Evolutionary conservation across 768 basidiomycete genomes (phyloP).

Genomic region (Leccinum rimulosum): DNA sequence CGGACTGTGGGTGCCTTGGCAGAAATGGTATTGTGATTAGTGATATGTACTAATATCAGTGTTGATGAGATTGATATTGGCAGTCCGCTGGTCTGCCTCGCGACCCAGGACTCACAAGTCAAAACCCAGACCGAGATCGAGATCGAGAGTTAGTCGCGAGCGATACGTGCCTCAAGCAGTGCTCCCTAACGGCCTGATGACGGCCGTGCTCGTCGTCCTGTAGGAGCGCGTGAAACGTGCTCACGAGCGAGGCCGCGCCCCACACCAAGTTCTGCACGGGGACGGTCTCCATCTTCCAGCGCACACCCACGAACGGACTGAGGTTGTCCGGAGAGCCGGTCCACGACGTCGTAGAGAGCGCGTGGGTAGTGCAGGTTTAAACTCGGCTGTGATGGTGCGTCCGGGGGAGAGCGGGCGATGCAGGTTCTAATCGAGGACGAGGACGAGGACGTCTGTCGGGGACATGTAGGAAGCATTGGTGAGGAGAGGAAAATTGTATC

Average conservation of each 20-base stretch:
- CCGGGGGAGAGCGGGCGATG: slow-evolving; percentile 42
- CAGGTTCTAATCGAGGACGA: slow-evolving; percentile 54
- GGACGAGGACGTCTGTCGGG: slow-evolving; percentile 37
- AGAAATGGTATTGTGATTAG: neutral
- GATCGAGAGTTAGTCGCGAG: slow-evolving; percentile 58
- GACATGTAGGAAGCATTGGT: slow-evolving; percentile 10
- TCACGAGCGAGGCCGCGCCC: slow-evolving; percentile 38
- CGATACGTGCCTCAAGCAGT: slow-evolving; percentile 43
- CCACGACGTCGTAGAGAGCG: slow-evolving; percentile 40
- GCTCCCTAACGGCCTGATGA: neutral
- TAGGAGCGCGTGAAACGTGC: slow-evolving; percentile 35
- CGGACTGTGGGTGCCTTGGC: too few species aligned
- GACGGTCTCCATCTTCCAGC: slow-evolving; percentile 58
- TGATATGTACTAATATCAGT: neutral
- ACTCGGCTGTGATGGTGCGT: neutral
- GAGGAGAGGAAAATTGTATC: slow-evolving; percentile 23
- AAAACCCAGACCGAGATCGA: slow-evolving; percentile 25
- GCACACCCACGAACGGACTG: slow-evolving; percentile 46
- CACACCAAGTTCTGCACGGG: slow-evolving; percentile 38
- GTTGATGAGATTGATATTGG: too few species aligned
- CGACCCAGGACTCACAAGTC: too few species aligned
- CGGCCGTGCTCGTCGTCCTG: slow-evolving; percentile 23
- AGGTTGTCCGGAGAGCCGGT: slow-evolving; percentile 32
- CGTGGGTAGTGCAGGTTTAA: slow-evolving; percentile 43
- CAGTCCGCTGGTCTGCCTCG: too few species aligned